Conservation (phyloP, 257 asterid genomes). For the Nicotiana tabacum region DNA sequence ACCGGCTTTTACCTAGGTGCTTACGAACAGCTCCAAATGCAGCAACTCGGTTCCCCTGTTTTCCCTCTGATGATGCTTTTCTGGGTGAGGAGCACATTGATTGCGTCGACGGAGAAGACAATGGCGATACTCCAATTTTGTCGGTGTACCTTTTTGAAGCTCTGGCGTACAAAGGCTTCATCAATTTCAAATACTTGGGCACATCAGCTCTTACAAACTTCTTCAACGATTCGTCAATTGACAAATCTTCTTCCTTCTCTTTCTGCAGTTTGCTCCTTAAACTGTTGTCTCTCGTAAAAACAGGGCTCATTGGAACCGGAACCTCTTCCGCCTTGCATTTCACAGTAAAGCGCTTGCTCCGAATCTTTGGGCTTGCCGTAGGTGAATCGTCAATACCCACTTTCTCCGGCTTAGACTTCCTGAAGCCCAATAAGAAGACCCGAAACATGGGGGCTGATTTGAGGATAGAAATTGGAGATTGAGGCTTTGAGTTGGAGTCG, state of each 20-base stretch:
- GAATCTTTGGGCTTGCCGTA: conserved; percentile 12
- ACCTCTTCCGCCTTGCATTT: conserved; percentile 30
- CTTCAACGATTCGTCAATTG: not conserved
- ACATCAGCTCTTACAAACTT: conserved; percentile 25
- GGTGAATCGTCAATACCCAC: conserved; percentile 13
- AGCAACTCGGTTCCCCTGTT: conserved; percentile 32
- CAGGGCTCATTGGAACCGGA: conserved; percentile 8
- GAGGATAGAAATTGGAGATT: conserved; percentile 46
- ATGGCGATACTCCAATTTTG: conserved; percentile 28
- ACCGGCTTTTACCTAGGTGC: conserved; percentile 61
- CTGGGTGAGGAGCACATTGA: conserved; percentile 40
- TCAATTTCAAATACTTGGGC: conserved; percentile 54
- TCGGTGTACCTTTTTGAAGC: conserved; percentile 41
- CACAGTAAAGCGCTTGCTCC: conserved; percentile 29
- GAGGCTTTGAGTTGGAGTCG: conserved; percentile 22
- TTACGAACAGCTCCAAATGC: conserved; percentile 42
- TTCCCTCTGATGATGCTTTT: conserved; percentile 30
- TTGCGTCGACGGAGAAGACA: conserved; percentile 36
- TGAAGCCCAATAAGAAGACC: conserved; percentile 47
- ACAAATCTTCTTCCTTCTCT: conserved; percentile 16
- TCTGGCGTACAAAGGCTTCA: conserved; percentile 48
- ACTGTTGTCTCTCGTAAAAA: conserved; percentile 18
- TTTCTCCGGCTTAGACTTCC: conserved; percentile 41
- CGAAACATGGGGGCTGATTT: conserved; percentile 54
- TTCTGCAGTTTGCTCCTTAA: not conserved